Base-by-base conservation (phyloP, 2,329 filamentous ascomycete species). In the Colletotrichum neosansevieriae region DNA sequence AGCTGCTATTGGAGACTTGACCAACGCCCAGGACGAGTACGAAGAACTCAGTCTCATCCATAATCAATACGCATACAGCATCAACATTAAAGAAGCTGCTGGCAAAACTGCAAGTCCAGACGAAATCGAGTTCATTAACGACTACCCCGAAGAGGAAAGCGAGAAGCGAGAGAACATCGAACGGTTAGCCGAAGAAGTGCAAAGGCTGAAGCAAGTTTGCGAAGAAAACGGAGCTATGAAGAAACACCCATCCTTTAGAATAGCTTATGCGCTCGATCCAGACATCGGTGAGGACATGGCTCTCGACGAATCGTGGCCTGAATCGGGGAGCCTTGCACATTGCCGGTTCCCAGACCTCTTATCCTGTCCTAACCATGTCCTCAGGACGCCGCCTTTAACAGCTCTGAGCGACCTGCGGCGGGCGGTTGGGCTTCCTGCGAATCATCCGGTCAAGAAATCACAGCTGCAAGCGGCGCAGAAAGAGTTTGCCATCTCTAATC, bases 361-460 rank as follows among this genome's bases (percentile, higher is more conserved):
- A n/a, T 83, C 83, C 6, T 84, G 83, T 50, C 84, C 84, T 1
- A 78, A 80, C 21, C 80, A 87, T 60, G 65, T 85, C 1, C 73
- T 86, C 34, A 73, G 77, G 3, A 49, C 73, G 7, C 71, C 76
- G 21, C 83, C 82, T 3, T 71, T 80, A 44, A 83, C 83, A 0
- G 76, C 83, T 1, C 67, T 77, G n/a, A 74, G 75, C 9, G 84
- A 82, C 4, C 74, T 86, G 12, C 77, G 75, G 59, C 75, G 74
- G 15, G 82, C 82, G 2, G 71, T 79, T 17, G 73, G 73, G 6
- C 74, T 85, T 10, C 80, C 82, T 0, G 70, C 75, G 3, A 74
- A 77, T 49, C 71, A 80, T 32, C 78, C 82, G 1, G 58, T 66
- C 10, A 82, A 77, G 59, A 71, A 71, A 10, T 74, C 67, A 50